Conservation (phyloP, 805 yeast species). For the Saturnispora gosingensis region DNA sequence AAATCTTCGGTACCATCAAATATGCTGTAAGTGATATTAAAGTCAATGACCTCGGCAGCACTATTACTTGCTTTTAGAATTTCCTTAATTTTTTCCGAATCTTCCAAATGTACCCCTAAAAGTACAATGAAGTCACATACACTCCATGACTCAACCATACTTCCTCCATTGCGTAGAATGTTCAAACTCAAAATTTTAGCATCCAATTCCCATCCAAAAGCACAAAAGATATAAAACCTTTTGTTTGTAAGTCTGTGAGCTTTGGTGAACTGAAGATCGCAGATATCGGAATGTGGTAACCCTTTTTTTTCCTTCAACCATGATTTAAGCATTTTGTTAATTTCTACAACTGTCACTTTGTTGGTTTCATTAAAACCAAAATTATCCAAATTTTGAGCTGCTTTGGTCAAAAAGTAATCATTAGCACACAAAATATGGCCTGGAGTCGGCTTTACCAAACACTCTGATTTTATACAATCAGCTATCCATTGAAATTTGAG, state of each 20-base stretch:
- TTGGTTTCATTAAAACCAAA: slow-evolving; percentile 55
- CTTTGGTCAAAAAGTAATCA: slow-evolving; percentile 13
- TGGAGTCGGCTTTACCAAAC: slow-evolving; percentile 50
- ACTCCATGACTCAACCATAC: neutral
- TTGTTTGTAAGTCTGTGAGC: neutral
- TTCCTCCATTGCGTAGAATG: slow-evolving; percentile 9
- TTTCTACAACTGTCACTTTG: neutral
- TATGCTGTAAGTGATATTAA: too few species aligned
- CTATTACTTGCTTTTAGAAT: neutral
- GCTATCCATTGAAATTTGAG: slow-evolving; percentile 63
- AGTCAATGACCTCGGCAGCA: neutral
- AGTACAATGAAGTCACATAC: neutral
- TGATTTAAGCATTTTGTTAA: neutral
- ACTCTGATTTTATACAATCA: slow-evolving; percentile 43
- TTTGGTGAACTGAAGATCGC: neutral
- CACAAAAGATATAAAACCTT: neutral
- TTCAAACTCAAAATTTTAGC: neutral
- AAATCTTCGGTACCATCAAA: neutral
- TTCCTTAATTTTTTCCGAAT: neutral
- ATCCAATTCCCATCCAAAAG: neutral
- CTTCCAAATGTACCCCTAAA: neutral
- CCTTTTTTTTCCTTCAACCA: neutral
- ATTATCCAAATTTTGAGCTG: slow-evolving; percentile 37
- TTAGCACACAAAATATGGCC: slow-evolving; percentile 35
- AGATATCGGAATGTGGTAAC: neutral